Evolutionary conservation across 1,284 basidiomycete genomes (phyloP), one percentile per base, ranked within the genome.

Genomic region (Phellopilus nigrolimitatus): DNA sequence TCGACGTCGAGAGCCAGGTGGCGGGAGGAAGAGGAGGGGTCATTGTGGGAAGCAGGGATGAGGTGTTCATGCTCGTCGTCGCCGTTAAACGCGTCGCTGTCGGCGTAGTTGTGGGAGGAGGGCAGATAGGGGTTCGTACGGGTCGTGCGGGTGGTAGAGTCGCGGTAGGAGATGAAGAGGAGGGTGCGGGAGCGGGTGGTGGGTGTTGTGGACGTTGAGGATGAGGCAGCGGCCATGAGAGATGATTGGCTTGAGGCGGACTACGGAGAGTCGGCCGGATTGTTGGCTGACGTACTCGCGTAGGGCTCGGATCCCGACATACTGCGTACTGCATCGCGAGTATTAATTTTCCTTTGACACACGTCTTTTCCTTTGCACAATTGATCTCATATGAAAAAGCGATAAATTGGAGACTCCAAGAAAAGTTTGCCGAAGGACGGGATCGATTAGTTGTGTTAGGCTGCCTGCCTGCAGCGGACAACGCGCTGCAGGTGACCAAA

Each of bases 91-190:
- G 68, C 63, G 55, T 71, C 68, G 59, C 75, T 66, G 61, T 71
- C 71, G 44, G 56, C 58, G 53, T 64, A 62, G 37, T 66, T 55
- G 36, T 33, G 1, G 64, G 60, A 54, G 69, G 65, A 57, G 60
- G 58, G 46, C 45, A 51, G 51, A 66, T 57, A 34, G 66, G 61
- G 9, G 68, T 59, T 43, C 38, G 72, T 71, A 36, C 74, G 74
- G 3, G 79, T 74, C 0, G 78, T 68, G 25, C 73, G 71, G 15
- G 80, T 70, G 39, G 76, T 78, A 3, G 92, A 93, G 70, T 97
- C 91, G 57, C 95, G 80, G 67, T 93, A 93, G 8, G 94, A 97
- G 53, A 97, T 85, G 69, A 97, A 99, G 63, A 97, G 82, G 46
- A 94, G 81, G 2, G 95, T 98, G 44, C 95, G 72, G 1, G 91